A percentile compares a stretch with the other conserved stretches of the same genome.
These are phyloP conservation scores for Mallotus repandus DNA, from an alignment of 441 rosid species.

Conservation along the genomic window DNA sequence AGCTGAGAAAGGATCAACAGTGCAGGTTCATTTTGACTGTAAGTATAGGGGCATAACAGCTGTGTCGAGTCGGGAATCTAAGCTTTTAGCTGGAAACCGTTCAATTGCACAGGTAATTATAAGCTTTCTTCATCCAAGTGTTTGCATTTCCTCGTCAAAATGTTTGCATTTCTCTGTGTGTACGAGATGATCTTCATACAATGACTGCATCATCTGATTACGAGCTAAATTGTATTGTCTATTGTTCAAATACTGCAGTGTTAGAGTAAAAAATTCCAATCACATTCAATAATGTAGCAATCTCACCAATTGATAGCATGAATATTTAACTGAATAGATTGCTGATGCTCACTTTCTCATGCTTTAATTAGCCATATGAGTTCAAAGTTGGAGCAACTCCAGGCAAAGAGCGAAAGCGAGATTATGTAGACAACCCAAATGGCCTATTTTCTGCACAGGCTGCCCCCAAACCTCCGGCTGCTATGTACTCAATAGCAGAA, in stretches of 20 bases:
- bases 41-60: slow-evolving; percentile 75
- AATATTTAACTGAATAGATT: neutral
- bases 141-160: slow-evolving; percentile 4
- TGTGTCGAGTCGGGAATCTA: slow-evolving; percentile 84
- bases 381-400: slow-evolving; percentile 85
- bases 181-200: too few species aligned
- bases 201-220: too few species aligned
- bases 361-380: slow-evolving; percentile 59
- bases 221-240: too few species aligned
- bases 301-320: neutral
- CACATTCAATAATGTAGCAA: too few species aligned
- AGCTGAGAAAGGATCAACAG: slow-evolving; percentile 79
- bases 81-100: slow-evolving; percentile 91
- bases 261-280: too few species aligned
- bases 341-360: slow-evolving; percentile 15
- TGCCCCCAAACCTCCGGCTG: slow-evolving; percentile 91
- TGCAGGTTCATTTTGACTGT: slow-evolving; percentile 92
- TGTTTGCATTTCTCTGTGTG: neutral
- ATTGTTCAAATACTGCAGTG: too few species aligned
- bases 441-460: slow-evolving; percentile 96
- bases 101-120: slow-evolving; percentile 68
- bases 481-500: slow-evolving; percentile 71
- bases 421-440: slow-evolving; percentile 84
- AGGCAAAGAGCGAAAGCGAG: slow-evolving; percentile 83
- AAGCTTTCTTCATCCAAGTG: too few species aligned